Evolutionary conservation across 2,329 filamentous ascomycete species (phyloP).

Genomic region (Bisporella sp.): DNA sequence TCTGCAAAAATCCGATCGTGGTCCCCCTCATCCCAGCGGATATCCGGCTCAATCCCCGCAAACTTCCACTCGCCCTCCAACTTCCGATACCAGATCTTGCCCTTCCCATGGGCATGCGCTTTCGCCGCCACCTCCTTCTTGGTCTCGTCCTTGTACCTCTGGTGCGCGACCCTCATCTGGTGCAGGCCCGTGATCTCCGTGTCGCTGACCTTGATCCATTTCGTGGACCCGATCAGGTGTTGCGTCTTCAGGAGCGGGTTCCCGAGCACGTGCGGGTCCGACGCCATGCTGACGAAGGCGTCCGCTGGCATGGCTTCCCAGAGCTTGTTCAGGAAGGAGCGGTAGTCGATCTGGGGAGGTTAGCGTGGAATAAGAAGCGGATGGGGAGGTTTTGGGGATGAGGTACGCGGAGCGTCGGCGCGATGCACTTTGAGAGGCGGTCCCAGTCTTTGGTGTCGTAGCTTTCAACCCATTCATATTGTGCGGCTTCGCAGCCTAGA

Average conservation of each 20-base stretch:
- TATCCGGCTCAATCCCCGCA: conserved; percentile 12
- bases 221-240: conserved; percentile 54
- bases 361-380: conserved; percentile 3
- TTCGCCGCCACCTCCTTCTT: conserved; percentile 41
- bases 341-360: conserved; percentile 58
- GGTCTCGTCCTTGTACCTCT: conserved; percentile 43
- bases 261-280: conserved; percentile 47
- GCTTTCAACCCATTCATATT: conserved; percentile 52
- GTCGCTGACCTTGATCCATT: conserved; percentile 50
- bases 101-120: conserved; percentile 49
- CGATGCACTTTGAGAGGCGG: conserved; percentile 44
- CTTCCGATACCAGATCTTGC: conserved; percentile 48
- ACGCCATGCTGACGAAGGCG: conserved; percentile 53
- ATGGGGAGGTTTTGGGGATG: background rate
- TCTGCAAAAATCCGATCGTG: conserved; percentile 17
- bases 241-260: conserved; percentile 56
- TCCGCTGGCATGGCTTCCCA: conserved; percentile 55
- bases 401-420: conserved; percentile 47
- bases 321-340: conserved; percentile 50
- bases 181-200: conserved; percentile 49
- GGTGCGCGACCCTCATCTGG: conserved; percentile 51
- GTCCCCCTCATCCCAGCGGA: conserved; percentile 17
- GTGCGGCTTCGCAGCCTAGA: too few relatives aligned
- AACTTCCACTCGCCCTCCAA: conserved; percentile 39
- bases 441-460: conserved; percentile 47